Conservation (phyloP, 148 eudicot species). For the Rhododendron mucronatum region DNA sequence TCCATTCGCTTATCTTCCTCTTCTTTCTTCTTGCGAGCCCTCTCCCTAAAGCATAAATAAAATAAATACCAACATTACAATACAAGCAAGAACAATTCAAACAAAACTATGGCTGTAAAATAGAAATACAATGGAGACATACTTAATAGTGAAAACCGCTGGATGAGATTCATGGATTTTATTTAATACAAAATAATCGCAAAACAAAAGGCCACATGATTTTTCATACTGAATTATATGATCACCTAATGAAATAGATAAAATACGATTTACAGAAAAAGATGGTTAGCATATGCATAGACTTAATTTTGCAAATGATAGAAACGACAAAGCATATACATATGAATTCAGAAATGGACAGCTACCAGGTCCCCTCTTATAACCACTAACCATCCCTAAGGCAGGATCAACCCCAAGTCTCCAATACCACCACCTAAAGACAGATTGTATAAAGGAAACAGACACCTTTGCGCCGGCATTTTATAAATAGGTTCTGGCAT, state of each 20-base stretch:
- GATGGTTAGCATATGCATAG: not conserved
- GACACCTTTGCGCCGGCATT: not conserved
- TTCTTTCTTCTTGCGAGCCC: conserved; percentile 98
- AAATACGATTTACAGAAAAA: not conserved
- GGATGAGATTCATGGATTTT: not conserved
- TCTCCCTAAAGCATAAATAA: conserved; percentile 47
- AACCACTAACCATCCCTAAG: not conserved
- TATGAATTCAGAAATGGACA: not conserved
- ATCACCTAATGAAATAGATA: not conserved
- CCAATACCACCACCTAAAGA: not conserved
- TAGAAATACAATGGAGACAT: not conserved
- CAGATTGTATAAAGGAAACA: not conserved
- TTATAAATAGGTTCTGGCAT: not conserved
- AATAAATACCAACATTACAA: not conserved
- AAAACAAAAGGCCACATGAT: not conserved
- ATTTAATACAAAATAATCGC: not conserved
- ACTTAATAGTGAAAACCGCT: not conserved
- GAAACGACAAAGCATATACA: not conserved
- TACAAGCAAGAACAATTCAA: not conserved
- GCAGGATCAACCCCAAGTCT: not conserved
- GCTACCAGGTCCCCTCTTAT: not conserved
- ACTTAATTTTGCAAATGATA: not conserved
- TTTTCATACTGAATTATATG: not conserved
- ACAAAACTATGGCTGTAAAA: not conserved
- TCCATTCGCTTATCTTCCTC: conserved; percentile 91